Base-by-base conservation (phyloP, 345 rosid species). In the Boechera divaricarpa region DNA sequence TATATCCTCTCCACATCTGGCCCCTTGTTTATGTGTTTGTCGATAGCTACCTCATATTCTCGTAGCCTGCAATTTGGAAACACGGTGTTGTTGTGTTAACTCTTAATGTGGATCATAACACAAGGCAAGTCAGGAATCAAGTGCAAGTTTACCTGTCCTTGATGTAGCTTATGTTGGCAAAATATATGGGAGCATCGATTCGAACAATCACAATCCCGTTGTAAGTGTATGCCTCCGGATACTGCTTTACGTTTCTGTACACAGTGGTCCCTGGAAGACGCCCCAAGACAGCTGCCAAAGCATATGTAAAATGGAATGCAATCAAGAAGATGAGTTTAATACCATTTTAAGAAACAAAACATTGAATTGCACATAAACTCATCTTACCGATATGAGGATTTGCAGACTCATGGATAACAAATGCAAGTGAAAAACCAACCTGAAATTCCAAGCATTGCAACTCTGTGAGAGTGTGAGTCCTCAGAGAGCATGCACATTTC, bases 241-340 rank as follows among this genome's bases (percentile, higher is more conserved):
- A 95, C 79, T 95, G 99, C 81, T 82, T 84, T 49, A 77, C 41
- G 81, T 92, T 95, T 85, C 99, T 89, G 68, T 95, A 95, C 58
- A 95, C 86, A 54, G 99, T 95, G 73, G 98, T 92, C 47, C 99
- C 99, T 53, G 98, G 99, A 82, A 92, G 98, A 62, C 97, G 96
- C 18, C 98, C 99, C 90, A 92, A 79, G 58, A 91, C 87, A 85
- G 99, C 99, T 94, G 87, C 79, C 82, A 72, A 89, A 64, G 9
- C 52, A 75, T 29, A 67, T 75, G 62, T 21, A 42, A 28, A 28
- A 24, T 21, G 76, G 52, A 62, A 16, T 62, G 71, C 16, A 62
- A 68, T 48, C 41, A 42, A 42, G 55, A 62, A 29, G 15, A 24
- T 60, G 74, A 60, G 44, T 75, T 4, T 10, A 5, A 39, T 13